phyloP scores from a whole-genome alignment of 2,329 filamentous ascomycete species.

The Neopestalotiopsis sp. region DNA sequence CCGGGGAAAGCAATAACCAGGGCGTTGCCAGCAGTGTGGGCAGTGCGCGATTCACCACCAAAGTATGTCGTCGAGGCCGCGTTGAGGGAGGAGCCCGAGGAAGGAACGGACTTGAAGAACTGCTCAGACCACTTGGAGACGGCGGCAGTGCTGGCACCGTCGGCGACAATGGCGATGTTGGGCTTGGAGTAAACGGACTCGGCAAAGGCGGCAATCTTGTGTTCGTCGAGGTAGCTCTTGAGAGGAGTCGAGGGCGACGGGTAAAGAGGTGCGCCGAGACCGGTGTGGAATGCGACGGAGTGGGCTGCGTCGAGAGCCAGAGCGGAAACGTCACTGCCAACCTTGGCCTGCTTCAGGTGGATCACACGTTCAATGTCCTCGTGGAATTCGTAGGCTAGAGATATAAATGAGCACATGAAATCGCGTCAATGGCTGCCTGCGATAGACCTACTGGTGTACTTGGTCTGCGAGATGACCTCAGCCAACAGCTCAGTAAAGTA shows the following conservation, averaged over 20 bases:
- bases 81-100: constrained; percentile 61
- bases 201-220: constrained; percentile 77
- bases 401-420: constrained; percentile 23
- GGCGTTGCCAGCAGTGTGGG: constrained; percentile 78
- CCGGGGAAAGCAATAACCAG: constrained; percentile 93
- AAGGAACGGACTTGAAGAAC: constrained; percentile 81
- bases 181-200: constrained; percentile 82
- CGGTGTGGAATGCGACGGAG: constrained; percentile 63
- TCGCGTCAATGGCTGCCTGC: constrained; percentile 22
- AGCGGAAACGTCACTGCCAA: constrained; percentile 65
- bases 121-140: constrained; percentile 89
- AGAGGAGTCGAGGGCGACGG: constrained; percentile 75
- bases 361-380: constrained; percentile 85
- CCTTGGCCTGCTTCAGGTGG: constrained; percentile 76
- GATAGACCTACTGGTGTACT: constrained; percentile 72
- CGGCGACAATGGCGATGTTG: constrained; percentile 90
- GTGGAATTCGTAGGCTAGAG: constrained; percentile 82
- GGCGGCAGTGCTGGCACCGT: constrained; percentile 78
- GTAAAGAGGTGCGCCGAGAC: constrained; percentile 81
- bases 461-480: constrained; percentile 88
- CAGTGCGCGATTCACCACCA: constrained; percentile 91
- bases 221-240: constrained; percentile 80
- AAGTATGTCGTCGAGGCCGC: constrained; percentile 80
- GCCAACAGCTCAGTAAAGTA: constrained; percentile 97
- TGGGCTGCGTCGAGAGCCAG: constrained; percentile 88